A percentile compares a stretch with the other conserved stretches of the same genome.
phyloP scores from a whole-genome alignment of 2,329 filamentous ascomycete genomes.

The Neospermospora avenae region DNA sequence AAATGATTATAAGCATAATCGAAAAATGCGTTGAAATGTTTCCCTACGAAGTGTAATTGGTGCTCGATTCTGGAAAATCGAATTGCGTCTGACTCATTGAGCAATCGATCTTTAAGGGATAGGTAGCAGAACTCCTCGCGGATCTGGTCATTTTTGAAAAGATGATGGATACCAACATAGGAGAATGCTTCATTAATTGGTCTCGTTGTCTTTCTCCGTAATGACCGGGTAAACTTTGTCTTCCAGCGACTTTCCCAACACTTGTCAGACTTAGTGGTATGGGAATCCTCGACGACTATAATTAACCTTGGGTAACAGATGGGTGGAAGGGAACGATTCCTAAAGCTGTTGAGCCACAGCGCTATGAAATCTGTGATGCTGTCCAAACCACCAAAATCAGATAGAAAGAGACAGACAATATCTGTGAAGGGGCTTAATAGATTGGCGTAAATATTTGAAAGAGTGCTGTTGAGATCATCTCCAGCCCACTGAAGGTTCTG shows the following conservation, averaged over 20 bases:
- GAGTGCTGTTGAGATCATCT: neutral
- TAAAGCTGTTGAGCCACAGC: neutral
- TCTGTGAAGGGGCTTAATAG: neutral
- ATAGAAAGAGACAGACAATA: neutral
- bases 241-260: neutral
- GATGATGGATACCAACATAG: neutral
- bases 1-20: neutral
- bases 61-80: neutral
- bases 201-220: neutral
- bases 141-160: neutral
- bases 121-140: neutral
- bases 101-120: neutral
- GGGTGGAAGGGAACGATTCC: neutral
- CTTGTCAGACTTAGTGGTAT: neutral
- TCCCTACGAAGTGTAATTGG: neutral
- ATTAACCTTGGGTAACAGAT: neutral
- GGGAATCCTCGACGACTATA: neutral
- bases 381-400: neutral
- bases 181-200: neutral
- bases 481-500: neutral
- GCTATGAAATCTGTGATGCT: neutral
- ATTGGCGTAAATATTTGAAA: neutral
- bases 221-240: neutral
- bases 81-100: neutral
- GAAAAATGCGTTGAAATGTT: neutral